These are phyloP conservation scores for Graphilbum ipis-grandicollis DNA, from an alignment of 2,329 filamentous ascomycete species.

Conservation along the genomic window DNA sequence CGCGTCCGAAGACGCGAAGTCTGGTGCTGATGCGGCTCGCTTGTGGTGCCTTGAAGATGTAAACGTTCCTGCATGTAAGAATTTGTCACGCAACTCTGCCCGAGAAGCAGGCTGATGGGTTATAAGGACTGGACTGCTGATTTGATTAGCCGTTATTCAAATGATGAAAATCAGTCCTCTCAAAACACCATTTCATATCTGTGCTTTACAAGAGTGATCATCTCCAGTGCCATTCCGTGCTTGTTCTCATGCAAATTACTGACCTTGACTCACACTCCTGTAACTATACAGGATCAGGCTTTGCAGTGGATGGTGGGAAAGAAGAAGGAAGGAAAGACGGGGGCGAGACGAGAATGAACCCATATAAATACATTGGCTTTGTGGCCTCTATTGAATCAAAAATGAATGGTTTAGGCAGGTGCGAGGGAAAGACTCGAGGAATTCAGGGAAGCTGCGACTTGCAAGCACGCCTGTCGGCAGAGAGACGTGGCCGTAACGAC, in stretches of 20 bases:
- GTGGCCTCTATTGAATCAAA: background rate
- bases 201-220: too few relatives aligned
- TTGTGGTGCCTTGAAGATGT: slow-evolving; percentile 24
- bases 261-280: too few relatives aligned
- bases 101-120: background rate
- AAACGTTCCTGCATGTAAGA: background rate
- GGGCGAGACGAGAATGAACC: too few relatives aligned
- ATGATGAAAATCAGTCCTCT: too few relatives aligned
- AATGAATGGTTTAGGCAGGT: background rate
- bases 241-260: too few relatives aligned
- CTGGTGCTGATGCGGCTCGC: slow-evolving; percentile 30
- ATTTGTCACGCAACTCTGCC: slow-evolving; percentile 1
- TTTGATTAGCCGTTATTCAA: too few relatives aligned
- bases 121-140: background rate
- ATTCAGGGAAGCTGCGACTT: background rate
- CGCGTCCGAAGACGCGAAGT: slow-evolving; percentile 18
- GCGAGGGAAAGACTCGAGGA: background rate
- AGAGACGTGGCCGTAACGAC: too few relatives aligned
- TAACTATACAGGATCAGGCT: too few relatives aligned
- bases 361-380: too few relatives aligned
- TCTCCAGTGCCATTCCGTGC: too few relatives aligned
- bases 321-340: background rate
- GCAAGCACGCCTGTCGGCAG: background rate
- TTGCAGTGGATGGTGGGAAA: too few relatives aligned
- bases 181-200: too few relatives aligned